phyloP scores from a whole-genome alignment of 176 grass and related monocot species.

The Chrysopogon serrulatus region DNA sequence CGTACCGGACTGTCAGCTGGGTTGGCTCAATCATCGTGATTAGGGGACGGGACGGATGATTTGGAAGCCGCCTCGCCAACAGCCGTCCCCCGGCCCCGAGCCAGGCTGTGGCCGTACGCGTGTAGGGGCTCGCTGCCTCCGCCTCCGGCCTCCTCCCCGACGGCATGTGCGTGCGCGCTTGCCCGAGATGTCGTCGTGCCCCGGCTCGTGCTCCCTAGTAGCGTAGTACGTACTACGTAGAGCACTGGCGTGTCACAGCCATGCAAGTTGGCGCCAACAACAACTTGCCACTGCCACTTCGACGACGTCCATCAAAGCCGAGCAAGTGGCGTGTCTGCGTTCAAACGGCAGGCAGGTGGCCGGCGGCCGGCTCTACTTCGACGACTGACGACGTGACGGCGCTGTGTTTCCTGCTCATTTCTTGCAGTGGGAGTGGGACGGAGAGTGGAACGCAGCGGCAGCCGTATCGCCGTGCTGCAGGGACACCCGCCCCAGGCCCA shows the following conservation, averaged over 20 bases:
- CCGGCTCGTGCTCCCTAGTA: background rate
- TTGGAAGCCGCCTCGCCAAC: background rate
- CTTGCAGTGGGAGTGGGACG: too few species aligned
- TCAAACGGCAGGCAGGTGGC: background rate
- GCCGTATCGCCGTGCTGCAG: background rate
- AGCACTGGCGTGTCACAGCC: background rate
- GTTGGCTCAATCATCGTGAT: too few species aligned
- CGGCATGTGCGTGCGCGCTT: background rate
- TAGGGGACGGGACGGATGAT: background rate
- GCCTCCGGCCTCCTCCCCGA: background rate
- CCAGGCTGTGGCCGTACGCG: constrained; percentile 10
- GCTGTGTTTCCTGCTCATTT: too few species aligned
- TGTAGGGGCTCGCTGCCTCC: background rate
- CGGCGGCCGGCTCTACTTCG: too few species aligned
- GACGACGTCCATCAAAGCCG: background rate
- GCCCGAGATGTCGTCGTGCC: background rate
- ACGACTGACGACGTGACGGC: too few species aligned
- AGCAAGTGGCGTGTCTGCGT: background rate
- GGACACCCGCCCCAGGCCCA: background rate
- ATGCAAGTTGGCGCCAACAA: background rate
- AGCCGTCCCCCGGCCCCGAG: background rate
- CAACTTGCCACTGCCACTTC: background rate
- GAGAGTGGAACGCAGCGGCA: too few species aligned
- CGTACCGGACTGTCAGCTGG: too few species aligned
- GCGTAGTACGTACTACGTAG: background rate